A percentile compares a stretch with the other conserved stretches of the same genome.
Conservation (phyloP, 495 filamentous ascomycete species). For the Opeltia flavorubescens region DNA sequence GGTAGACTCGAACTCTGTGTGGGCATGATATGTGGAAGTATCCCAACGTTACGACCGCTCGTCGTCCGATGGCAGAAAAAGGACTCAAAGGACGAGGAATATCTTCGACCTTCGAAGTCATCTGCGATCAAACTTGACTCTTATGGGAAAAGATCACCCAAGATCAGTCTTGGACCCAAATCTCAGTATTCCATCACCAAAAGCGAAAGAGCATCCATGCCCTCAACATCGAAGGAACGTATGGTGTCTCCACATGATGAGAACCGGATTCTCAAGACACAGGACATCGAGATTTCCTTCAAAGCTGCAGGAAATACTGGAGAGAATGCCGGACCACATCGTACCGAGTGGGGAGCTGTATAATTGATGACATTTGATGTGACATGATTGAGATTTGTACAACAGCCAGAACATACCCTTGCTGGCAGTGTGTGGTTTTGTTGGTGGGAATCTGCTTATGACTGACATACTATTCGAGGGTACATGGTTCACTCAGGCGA, state of each 20-base stretch:
- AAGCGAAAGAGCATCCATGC: background rate
- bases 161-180: background rate
- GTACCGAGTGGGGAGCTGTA: background rate
- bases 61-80: background rate
- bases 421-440: no score
- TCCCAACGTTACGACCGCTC: constrained; percentile 3
- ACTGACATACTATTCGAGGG: no score
- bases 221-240: background rate
- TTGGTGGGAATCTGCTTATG: no score
- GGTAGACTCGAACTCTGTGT: constrained; percentile 6
- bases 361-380: no score
- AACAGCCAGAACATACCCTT: no score
- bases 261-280: background rate
- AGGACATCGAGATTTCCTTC: background rate
- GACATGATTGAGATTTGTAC: no score
- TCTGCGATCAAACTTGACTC: background rate
- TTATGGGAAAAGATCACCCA: background rate
- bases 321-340: background rate
- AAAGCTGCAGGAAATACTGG: background rate
- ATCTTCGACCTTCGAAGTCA: background rate
- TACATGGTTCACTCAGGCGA: no score
- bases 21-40: constrained; percentile 7
- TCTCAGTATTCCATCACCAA: background rate
- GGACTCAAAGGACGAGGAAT: background rate
- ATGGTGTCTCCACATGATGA: background rate